Evolutionary conservation across 2,329 filamentous ascomycete species (phyloP).

Genomic region (Penicillium sp.): DNA sequence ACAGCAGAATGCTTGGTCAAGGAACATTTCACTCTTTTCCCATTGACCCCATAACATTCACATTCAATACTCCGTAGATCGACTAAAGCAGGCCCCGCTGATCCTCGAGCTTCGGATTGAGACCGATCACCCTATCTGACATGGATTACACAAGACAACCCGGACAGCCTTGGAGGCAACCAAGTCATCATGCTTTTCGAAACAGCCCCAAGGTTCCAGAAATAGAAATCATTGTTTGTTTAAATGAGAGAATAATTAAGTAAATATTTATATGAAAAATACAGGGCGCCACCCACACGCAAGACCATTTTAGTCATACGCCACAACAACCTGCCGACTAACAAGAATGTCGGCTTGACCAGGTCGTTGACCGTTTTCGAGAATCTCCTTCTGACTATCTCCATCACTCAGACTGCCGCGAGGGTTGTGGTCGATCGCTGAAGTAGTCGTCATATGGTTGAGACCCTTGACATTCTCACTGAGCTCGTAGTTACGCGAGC

Average conservation of each 20-base stretch:
- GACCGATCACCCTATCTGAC: too few species aligned
- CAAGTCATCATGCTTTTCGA: too few species aligned
- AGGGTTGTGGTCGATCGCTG: conserved; percentile 4
- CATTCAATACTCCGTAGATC: too few species aligned
- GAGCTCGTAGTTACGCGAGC: conserved; percentile 19
- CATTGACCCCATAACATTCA: too few species aligned
- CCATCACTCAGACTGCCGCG: conserved; percentile 18
- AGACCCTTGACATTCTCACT: conserved; percentile 13
- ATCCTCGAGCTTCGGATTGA: too few species aligned
- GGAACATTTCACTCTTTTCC: too few species aligned
- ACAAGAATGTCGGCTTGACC: conserved; percentile 20
- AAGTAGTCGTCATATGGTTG: conserved; percentile 9
- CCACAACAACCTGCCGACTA: conserved; percentile 20
- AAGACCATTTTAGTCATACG: conserved; percentile 14
- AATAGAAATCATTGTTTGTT: too few species aligned
- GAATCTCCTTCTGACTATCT: conserved; percentile 25
- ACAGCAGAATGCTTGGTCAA: too few species aligned
- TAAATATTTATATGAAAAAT: not conserved
- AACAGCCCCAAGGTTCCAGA: too few species aligned
- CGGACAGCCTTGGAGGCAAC: too few species aligned
- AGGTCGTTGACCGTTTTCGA: conserved; percentile 13
- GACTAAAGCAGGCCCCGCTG: too few species aligned
- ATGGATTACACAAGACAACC: too few species aligned
- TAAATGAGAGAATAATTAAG: not conserved
- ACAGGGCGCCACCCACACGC: not conserved